Evolutionary conservation across 352 stramenopile species (phyloP), one percentile per base, ranked within the genome.

Genomic region (Phytophthora kernoviae): DNA sequence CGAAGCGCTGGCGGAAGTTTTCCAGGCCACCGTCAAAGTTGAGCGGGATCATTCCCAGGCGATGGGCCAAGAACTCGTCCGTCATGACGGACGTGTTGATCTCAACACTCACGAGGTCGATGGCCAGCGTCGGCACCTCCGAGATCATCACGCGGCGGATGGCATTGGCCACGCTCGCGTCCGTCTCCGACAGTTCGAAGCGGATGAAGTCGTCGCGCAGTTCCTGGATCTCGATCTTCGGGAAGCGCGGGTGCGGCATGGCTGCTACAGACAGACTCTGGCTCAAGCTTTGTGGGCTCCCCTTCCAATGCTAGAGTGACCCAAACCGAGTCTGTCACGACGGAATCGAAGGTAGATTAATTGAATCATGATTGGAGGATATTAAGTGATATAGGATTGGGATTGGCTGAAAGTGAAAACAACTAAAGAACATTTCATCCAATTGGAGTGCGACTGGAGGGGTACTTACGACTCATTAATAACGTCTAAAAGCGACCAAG

Each of bases 21-120:
- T 93, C 87, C n/a, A 95, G 73, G 0, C 84, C 83, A 18, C 84
- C 84, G 60, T 93, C 86, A 47, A 92, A 93, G 42, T 87, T 83
- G 56, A 99, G 90, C 51, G 97, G 97, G 68, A 99, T 98, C 68
- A 99, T 91, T 39, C 97, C 97, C 48, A 99, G 73, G 5, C 97
- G 87, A 77, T 99, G 97, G 20, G 96, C 96, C 62, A 99, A 86
- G 68, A 99, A 99, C 81, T 99, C 97, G 83, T 99, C 97, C 58
- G 98, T 98, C 71, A 99, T 90, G 27, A 98, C 95, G 21, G 91
- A 98, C 24, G 95, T 97, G 87, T 99, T 99, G 58, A 98, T 87
- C 71, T 97, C 81, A 72, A 99, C 98, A 70, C 93, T 97, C 40
- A 99, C 97, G n/a, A 99, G 82, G 74, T 99, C 97, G 72, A 99